Percentiles rank a stretch among this genome's conserved stretches.
Evolutionary conservation across 2,329 filamentous ascomycete species (phyloP).

Genomic region (Harringtonia lauricola): DNA sequence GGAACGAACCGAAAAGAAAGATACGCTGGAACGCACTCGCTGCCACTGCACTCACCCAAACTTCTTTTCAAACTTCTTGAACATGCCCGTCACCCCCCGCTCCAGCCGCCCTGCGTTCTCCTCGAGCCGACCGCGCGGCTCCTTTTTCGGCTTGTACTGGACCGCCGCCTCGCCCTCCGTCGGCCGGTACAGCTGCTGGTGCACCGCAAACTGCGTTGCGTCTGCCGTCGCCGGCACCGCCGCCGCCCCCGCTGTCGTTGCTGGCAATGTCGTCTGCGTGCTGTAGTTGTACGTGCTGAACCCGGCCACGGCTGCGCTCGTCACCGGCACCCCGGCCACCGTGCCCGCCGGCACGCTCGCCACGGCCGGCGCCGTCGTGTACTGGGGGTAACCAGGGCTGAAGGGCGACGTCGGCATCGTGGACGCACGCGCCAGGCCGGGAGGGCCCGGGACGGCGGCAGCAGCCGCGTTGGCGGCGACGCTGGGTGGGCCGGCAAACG

Average conservation of each 20-base stretch:
- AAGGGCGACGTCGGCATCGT: constrained; percentile 36
- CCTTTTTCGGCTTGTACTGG: constrained; percentile 33
- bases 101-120: constrained; percentile 56
- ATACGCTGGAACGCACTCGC: background rate
- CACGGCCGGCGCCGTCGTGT: constrained; percentile 21
- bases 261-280: background rate
- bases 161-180: constrained; percentile 44
- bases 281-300: constrained; percentile 42
- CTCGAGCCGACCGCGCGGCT: constrained; percentile 44
- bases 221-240: constrained; percentile 12
- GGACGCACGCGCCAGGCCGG: constrained; percentile 34
- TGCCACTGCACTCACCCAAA: constrained; percentile 33
- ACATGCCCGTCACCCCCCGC: constrained; percentile 57
- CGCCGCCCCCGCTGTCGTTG: constrained; percentile 14
- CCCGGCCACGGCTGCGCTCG: constrained; percentile 32
- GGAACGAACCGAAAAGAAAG: background rate
- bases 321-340: constrained; percentile 11
- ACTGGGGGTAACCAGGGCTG: constrained; percentile 18
- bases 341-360: constrained; percentile 24
- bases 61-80: constrained; percentile 73
- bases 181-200: constrained; percentile 60
- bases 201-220: constrained; percentile 51
- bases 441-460: constrained; percentile 6
- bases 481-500: constrained; percentile 32
- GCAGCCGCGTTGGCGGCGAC: constrained; percentile 22